Evolutionary conservation across 345 rosid species (phyloP).

Genomic region (Melaleuca quinquenervia): DNA sequence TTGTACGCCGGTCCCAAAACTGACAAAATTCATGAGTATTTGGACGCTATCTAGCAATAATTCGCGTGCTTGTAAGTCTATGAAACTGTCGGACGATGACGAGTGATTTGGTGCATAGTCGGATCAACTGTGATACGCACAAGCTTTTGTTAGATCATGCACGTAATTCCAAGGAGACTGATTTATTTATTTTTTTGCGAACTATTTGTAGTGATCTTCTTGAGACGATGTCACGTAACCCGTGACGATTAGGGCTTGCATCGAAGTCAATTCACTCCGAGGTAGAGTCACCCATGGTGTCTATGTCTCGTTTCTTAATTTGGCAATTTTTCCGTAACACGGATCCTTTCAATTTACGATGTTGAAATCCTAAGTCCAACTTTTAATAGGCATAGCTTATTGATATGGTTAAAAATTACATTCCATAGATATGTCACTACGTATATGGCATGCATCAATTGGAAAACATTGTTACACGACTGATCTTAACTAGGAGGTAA

Average conservation of each 20-base stretch:
- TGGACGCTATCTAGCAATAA: neutral
- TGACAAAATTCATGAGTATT: neutral
- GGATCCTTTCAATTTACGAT: too few relatives aligned
- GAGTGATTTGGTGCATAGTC: neutral
- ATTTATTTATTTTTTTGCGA: neutral
- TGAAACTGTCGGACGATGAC: neutral
- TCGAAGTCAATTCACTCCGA: too few relatives aligned
- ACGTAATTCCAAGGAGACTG: neutral
- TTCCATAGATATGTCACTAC: neutral
- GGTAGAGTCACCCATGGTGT: too few relatives aligned
- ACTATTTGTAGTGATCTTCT: neutral
- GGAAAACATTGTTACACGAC: neutral
- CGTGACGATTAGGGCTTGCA: rapidly evolving
- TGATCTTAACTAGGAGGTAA: neutral
- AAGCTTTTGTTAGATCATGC: neutral
- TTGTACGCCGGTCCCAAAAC: neutral
- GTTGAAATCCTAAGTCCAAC: neutral
- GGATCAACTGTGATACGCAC: neutral
- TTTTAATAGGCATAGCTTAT: neutral
- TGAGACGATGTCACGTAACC: neutral
- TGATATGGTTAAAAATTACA: too few relatives aligned
- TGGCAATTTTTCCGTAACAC: too few relatives aligned
- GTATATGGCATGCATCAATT: neutral
- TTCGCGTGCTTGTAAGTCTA: neutral
- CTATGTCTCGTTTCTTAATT: too few relatives aligned